These are phyloP conservation scores for Nannochloropsis gaditana DNA, from an alignment of 108 stramenopile species.

Conservation along the genomic window DNA sequence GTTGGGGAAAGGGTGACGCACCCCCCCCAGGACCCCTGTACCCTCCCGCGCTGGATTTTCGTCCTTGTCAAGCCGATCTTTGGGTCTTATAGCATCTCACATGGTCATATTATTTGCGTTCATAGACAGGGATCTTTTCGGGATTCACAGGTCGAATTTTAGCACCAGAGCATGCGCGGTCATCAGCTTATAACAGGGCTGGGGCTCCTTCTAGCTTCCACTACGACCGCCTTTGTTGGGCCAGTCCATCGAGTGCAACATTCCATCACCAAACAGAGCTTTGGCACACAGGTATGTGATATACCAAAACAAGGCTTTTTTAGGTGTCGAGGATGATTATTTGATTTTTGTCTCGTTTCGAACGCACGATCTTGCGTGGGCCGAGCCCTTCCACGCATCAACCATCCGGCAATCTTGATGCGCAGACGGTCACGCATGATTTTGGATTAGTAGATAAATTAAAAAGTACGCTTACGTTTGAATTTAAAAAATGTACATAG, in stretches of 20 bases:
- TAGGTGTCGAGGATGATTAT: neutral
- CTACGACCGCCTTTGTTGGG: neutral
- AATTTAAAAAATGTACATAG: neutral
- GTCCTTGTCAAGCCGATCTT: too few relatives aligned
- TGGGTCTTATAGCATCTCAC: too few relatives aligned
- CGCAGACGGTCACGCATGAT: too few relatives aligned
- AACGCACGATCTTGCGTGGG: neutral
- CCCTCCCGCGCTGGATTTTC: too few relatives aligned
- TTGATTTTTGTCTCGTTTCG: neutral
- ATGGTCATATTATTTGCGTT: too few relatives aligned
- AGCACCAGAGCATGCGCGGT: neutral
- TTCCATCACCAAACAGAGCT: neutral
- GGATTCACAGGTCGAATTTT: neutral
- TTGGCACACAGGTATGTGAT: neutral
- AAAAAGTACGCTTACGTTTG: too few relatives aligned
- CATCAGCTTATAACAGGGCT: neutral
- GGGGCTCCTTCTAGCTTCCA: neutral
- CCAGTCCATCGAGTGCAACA: neutral
- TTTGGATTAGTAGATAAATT: too few relatives aligned
- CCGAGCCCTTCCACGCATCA: constrained; percentile 19
- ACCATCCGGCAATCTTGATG: neutral
- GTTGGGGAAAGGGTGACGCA: too few relatives aligned
- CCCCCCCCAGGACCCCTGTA: too few relatives aligned
- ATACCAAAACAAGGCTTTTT: neutral
- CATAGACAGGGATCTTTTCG: too few relatives aligned